Evolutionary conservation across 805 yeast genomes (phyloP).

Genomic region (Nakazawaea ishiwadae): DNA sequence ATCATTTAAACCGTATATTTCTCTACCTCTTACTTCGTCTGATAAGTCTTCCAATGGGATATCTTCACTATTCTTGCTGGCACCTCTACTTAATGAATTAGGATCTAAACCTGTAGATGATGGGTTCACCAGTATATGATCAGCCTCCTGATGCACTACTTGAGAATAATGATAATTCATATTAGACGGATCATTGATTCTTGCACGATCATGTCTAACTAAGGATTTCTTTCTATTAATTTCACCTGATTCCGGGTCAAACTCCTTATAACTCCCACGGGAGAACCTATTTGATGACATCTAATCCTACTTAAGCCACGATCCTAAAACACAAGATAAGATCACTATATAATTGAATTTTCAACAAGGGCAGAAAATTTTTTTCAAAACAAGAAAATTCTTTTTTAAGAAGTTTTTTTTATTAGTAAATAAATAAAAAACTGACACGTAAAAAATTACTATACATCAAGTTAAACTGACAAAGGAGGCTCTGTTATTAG

Average conservation of each 20-base stretch:
- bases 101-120: slow-evolving; percentile 73
- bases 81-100: slow-evolving; percentile 10
- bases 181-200: slow-evolving; percentile 45
- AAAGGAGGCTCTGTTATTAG: no score
- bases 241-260: slow-evolving; percentile 25
- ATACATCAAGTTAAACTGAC: no score
- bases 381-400: no score
- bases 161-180: slow-evolving; percentile 78
- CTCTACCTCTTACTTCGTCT: slow-evolving; percentile 34
- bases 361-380: no score
- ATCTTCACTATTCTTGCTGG: slow-evolving; percentile 11
- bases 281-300: slow-evolving; percentile 2
- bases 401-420: no score
- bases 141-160: slow-evolving; percentile 61
- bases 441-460: no score
- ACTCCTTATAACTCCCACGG: slow-evolving; percentile 1
- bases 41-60: slow-evolving; percentile 18
- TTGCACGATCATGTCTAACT: slow-evolving; percentile 79
- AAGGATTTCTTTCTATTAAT: slow-evolving; percentile 59
- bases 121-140: slow-evolving; percentile 60
- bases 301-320: no score
- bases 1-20: slow-evolving; percentile 58
- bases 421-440: no score
- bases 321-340: no score
- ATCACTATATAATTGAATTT: no score